A percentile compares a stretch with the other conserved stretches of the same genome.
Conservation (phyloP, 2,329 filamentous ascomycete genomes). For the Fusarium anguioides region DNA sequence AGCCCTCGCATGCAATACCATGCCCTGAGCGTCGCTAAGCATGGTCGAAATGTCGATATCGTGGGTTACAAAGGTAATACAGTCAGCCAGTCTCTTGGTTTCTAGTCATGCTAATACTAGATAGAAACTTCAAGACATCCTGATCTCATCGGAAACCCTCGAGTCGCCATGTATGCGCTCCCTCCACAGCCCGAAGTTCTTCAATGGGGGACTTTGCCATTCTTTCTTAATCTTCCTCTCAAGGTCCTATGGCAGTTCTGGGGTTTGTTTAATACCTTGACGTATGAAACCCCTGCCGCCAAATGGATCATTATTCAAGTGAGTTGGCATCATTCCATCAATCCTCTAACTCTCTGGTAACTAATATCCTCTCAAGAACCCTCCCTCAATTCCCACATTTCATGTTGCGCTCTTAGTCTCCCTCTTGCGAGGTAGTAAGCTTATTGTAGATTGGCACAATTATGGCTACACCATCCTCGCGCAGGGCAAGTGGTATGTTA, state of each 20-base stretch:
- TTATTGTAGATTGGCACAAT: conserved; percentile 98
- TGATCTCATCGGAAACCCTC: conserved; percentile 74
- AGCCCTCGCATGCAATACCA: conserved; percentile 99
- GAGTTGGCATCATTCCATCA: conserved; percentile 22
- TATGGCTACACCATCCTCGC: conserved; percentile 95
- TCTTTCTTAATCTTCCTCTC: conserved; percentile 80
- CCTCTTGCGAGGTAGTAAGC: conserved; percentile 79
- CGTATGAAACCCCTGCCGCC: conserved; percentile 78
- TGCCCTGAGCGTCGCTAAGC: conserved; percentile 87
- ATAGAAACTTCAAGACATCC: conserved; percentile 84
- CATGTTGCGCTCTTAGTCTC: conserved; percentile 78
- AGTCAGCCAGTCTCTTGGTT: background rate
- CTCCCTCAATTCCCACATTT: conserved; percentile 92
- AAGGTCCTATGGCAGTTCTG: conserved; percentile 88
- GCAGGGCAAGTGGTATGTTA: conserved; percentile 64
- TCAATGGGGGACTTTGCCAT: conserved; percentile 76
- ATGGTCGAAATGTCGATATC: conserved; percentile 82
- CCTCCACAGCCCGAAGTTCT: conserved; percentile 73
- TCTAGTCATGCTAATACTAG: conserved; percentile 9
- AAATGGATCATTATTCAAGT: conserved; percentile 89
- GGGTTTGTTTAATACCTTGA: conserved; percentile 76
- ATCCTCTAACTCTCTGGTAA: background rate
- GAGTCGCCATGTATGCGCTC: conserved; percentile 78
- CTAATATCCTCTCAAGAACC: conserved; percentile 70
- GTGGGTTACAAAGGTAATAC: conserved; percentile 83